Conservation (phyloP, 225 moss, liverwort and hornwort genomes). For the Pleurozium schreberi region DNA sequence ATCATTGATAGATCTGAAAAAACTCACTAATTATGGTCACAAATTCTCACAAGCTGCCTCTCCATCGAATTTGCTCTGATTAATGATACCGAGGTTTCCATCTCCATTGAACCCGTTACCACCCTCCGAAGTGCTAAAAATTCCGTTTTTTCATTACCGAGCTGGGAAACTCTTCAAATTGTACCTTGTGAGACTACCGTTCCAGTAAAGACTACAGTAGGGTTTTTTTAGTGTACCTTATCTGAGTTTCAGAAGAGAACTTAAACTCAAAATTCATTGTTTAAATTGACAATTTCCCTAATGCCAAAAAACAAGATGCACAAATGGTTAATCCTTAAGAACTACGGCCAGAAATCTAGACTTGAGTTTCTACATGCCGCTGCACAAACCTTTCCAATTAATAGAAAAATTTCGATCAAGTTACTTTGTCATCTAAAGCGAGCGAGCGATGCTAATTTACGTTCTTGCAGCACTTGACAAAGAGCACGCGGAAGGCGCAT, state of each 20-base stretch:
- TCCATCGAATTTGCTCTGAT: neutral
- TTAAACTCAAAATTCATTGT: neutral
- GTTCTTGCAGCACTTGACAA: neutral
- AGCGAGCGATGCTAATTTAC: neutral
- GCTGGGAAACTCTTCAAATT: neutral
- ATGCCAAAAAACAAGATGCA: neutral
- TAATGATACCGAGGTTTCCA: neutral
- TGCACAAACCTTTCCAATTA: neutral
- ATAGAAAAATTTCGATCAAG: neutral
- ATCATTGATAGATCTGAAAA: neutral
- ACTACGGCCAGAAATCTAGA: neutral
- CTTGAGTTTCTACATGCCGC: neutral
- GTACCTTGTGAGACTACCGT: neutral
- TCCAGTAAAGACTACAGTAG: neutral
- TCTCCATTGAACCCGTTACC: neutral
- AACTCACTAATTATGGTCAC: neutral
- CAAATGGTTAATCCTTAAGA: neutral
- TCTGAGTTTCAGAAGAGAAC: neutral
- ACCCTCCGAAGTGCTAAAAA: neutral
- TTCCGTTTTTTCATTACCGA: neutral
- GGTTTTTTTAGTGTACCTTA: neutral
- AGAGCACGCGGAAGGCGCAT: neutral
- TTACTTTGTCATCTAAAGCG: neutral
- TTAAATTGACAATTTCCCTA: neutral
- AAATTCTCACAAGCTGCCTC: neutral